These are phyloP conservation scores for Fraxinus floribunda DNA, from an alignment of 305 asterid species.

Conservation along the genomic window DNA sequence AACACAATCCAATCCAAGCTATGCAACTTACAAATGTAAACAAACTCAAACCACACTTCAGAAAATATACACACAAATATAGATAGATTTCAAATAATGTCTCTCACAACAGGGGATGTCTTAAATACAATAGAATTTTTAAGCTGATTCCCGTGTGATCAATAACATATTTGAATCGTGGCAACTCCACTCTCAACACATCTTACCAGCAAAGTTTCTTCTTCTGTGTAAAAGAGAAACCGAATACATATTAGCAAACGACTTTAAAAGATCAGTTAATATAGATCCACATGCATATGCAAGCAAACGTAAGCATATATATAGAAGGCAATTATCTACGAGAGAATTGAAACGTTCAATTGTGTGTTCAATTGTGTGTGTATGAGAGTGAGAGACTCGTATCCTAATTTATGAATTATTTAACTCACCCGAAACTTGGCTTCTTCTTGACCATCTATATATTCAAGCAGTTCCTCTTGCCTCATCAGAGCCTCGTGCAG, in stretches of 20 bases:
- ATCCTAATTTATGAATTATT: neutral
- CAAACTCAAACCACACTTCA: neutral
- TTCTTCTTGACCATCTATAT: constrained; percentile 84
- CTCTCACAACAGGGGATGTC: neutral
- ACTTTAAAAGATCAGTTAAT: neutral
- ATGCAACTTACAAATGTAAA: neutral
- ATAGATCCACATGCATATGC: neutral
- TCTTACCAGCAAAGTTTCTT: constrained; percentile 81
- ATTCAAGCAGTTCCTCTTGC: constrained; percentile 97
- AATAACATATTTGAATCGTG: neutral
- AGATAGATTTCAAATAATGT: neutral
- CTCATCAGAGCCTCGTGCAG: constrained; percentile 91
- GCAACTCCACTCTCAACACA: constrained; percentile 16
- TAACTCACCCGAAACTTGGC: constrained; percentile 76
- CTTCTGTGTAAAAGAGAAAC: constrained; percentile 52
- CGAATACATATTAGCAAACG: constrained; percentile 16
- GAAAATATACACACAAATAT: neutral
- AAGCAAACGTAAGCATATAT: neutral
- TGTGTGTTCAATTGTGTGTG: no score
- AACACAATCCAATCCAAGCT: neutral
- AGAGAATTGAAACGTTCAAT: neutral
- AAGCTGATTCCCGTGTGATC: neutral
- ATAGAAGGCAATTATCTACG: neutral
- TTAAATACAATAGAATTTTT: neutral
- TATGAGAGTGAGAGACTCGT: neutral